A percentile compares a stretch with the other conserved stretches of the same genome.
These are phyloP conservation scores for Prunus yedoensis DNA, from an alignment of 331 rosid species.

Conservation along the genomic window DNA sequence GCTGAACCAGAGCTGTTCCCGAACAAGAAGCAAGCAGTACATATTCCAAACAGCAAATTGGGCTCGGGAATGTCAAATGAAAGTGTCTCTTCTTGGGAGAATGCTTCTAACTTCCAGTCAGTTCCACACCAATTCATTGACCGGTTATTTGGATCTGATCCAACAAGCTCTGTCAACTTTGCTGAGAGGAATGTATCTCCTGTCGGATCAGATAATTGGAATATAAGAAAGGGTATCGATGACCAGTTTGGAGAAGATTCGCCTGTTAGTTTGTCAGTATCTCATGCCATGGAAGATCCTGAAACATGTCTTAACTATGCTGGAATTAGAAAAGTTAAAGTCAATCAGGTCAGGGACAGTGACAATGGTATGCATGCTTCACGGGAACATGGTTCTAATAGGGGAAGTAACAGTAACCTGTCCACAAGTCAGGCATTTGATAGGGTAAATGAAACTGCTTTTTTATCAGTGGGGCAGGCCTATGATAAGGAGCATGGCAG, in stretches of 20 bases:
- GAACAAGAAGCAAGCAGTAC: conserved; percentile 71
- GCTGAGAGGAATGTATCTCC: conserved; percentile 47
- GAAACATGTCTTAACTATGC: conserved; percentile 51
- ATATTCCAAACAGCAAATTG: conserved; percentile 55
- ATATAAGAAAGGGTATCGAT: conserved; percentile 45
- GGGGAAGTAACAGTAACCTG: conserved; percentile 43
- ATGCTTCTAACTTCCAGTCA: conserved; percentile 49
- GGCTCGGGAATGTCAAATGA: conserved; percentile 52
- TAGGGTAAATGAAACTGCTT: conserved; percentile 42
- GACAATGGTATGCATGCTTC: conserved; percentile 36
- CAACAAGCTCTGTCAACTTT: conserved; percentile 45
- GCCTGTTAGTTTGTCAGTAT: conserved; percentile 58
- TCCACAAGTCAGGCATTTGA: conserved; percentile 39
- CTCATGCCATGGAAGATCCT: conserved; percentile 60
- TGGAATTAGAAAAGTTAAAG: conserved; percentile 56
- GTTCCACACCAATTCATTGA: conserved; percentile 59
- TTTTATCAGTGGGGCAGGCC: conserved; percentile 46
- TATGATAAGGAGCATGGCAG: conserved; percentile 45
- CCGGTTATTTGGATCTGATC: conserved; percentile 62
- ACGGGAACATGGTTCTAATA: conserved; percentile 32
- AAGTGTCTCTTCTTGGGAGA: conserved; percentile 63
- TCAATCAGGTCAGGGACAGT: conserved; percentile 54
- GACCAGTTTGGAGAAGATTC: conserved; percentile 50
- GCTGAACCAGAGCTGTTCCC: conserved; percentile 57
- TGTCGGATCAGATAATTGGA: conserved; percentile 50